Evolutionary conservation across 169 alveolate genomes (phyloP).

Genomic region (Miamiensis avidus): DNA sequence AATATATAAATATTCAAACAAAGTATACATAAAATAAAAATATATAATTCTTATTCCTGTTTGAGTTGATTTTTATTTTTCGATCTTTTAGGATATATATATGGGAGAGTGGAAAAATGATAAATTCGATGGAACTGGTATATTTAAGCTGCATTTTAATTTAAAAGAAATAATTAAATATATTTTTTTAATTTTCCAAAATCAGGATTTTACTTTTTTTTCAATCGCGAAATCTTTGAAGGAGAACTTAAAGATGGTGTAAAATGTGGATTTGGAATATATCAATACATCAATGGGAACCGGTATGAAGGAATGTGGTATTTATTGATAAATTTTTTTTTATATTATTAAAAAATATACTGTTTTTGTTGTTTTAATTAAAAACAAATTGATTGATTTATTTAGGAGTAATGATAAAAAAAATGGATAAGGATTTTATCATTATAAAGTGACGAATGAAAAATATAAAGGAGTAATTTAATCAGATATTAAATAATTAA

Average conservation of each 20-base stretch:
- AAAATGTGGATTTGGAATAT: constrained; percentile 32
- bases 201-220: background rate
- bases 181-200: too few species aligned
- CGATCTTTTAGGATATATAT: background rate
- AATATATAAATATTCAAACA: background rate
- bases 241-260: constrained; percentile 31
- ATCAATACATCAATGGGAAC: constrained; percentile 32
- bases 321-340: too few species aligned
- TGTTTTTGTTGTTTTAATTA: too few species aligned
- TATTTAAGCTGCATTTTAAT: too few species aligned
- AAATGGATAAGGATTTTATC: background rate
- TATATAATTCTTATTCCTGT: background rate
- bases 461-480: background rate
- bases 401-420: background rate
- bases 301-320: constrained; percentile 33
- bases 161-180: too few species aligned
- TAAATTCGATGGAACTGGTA: background rate
- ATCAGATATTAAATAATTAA: too few species aligned
- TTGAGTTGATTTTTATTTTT: too few species aligned
- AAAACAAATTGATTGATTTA: too few species aligned
- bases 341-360: too few species aligned
- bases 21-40: background rate
- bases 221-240: background rate
- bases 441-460: background rate
- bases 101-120: background rate